Evolutionary conservation across 2,329 filamentous ascomycete genomes (phyloP), one percentile per base, ranked within the genome.

Genomic region (Fusarium drepaniforme): DNA sequence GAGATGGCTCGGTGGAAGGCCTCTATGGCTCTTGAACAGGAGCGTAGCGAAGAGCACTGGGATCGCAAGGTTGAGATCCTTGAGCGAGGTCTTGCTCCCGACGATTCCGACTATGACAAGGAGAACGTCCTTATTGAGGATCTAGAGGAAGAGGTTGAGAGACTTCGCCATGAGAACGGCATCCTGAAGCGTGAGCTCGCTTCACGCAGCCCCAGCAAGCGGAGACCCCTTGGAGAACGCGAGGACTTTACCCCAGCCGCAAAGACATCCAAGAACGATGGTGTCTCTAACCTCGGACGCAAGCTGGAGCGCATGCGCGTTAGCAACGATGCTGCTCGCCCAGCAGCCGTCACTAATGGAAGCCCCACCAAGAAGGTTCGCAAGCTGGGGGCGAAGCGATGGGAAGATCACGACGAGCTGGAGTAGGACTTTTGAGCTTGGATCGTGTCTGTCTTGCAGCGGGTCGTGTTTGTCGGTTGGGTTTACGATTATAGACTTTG

Each of bases 1-100:
- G 95, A 98, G 81, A 90, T 94, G 82, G 88, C 90, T 12, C 88
- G 94, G n/a, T 98, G 95, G 93, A 93, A 96, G 80, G 90, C 89
- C 0, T 93, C 91, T 0, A 90, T 95, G 82, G 93, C 94, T 21
- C 90, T 93, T 7, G 95, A 98, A 81, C 89, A 91, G 71, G 95
- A 97, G 77, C 90, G 91, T 53, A 91, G 92, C 63, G 95, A 98
- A 71, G 94, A 94, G 81, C 94, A 97, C 82, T 90, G 97, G 80
- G 96, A 98, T 82, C 91, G 91, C 75, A 99, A 99, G 84, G 89
- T 97, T 9, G 96, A 90, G 70, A 85, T 91, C 1, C 86, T 90
- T 53, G 89, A 90, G 80, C 85, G 87, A 3, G 83, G 87, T 3
- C 82, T 90, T 9, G 70, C 66, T 4, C 44, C 67, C 0, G 88